phyloP scores from a whole-genome alignment of 257 asterid species.

The Solanum paucissectum region DNA sequence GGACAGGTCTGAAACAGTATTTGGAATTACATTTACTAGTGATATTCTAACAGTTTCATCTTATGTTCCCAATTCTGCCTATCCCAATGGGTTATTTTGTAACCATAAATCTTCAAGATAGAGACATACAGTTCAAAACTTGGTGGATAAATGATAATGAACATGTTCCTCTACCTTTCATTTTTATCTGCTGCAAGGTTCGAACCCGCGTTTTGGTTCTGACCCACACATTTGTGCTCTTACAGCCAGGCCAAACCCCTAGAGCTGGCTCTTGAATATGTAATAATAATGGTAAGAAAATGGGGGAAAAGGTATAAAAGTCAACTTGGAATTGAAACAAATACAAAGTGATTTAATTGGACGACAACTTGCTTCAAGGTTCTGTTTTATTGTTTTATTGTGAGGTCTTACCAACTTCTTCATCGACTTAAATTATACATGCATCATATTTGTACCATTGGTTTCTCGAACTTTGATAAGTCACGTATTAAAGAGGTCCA shows the following conservation, averaged over 20 bases:
- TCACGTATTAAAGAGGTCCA: too few species aligned
- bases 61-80: background rate
- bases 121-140: background rate
- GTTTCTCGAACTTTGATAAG: too few species aligned
- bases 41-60: background rate
- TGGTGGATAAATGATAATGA: background rate
- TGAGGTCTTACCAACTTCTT: too few species aligned
- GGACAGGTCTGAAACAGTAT: background rate
- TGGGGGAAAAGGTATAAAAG: background rate
- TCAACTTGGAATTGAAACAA: background rate
- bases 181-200: background rate
- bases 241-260: background rate
- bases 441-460: too few species aligned
- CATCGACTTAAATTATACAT: too few species aligned
- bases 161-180: background rate
- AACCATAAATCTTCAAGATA: background rate
- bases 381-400: too few species aligned
- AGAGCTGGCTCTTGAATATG: background rate
- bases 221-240: background rate
- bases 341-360: background rate
- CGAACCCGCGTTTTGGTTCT: background rate
- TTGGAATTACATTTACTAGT: background rate
- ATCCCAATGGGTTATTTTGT: background rate
- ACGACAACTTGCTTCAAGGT: too few species aligned
- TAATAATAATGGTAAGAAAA: background rate